Conservation (phyloP, 2,329 filamentous ascomycete genomes). For the Sporothrix dimorphospora region DNA sequence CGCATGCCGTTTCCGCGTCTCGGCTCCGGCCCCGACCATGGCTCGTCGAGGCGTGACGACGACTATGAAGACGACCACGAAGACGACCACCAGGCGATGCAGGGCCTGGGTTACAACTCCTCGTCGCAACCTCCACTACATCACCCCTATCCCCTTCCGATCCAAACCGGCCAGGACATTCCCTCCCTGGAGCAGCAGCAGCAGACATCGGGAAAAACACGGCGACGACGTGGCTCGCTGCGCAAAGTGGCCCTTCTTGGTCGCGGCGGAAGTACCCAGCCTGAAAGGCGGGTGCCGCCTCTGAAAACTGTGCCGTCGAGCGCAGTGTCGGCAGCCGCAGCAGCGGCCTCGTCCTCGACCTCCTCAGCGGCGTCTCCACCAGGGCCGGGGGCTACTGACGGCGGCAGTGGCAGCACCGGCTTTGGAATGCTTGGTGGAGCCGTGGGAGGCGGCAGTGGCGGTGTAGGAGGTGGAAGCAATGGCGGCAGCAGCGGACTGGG, state of each 20-base stretch:
- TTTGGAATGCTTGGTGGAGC: background rate
- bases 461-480: background rate
- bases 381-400: conserved; percentile 18
- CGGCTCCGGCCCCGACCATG: conserved; percentile 6
- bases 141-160: background rate
- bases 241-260: conserved; percentile 85
- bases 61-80: background rate
- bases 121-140: background rate
- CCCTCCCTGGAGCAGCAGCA: conserved; percentile 37
- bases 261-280: conserved; percentile 61
- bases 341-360: conserved; percentile 7
- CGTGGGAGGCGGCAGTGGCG: conserved; percentile 34
- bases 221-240: conserved; percentile 80
- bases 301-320: background rate
- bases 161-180: conserved; percentile 34
- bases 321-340: conserved; percentile 12
- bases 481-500: conserved; percentile 44
- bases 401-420: conserved; percentile 26
- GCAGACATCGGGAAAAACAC: conserved; percentile 52
- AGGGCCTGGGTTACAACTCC: background rate
- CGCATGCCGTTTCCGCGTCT: conserved; percentile 25
- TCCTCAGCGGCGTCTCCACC: background rate
- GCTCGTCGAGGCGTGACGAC: conserved; percentile 29
- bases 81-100: background rate
- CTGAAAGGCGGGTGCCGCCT: conserved; percentile 50